Percentiles rank a stretch among this genome's conserved stretches.
Conservation (phyloP, 1,284 basidiomycete species). For the Thecaphora thlaspeos region DNA sequence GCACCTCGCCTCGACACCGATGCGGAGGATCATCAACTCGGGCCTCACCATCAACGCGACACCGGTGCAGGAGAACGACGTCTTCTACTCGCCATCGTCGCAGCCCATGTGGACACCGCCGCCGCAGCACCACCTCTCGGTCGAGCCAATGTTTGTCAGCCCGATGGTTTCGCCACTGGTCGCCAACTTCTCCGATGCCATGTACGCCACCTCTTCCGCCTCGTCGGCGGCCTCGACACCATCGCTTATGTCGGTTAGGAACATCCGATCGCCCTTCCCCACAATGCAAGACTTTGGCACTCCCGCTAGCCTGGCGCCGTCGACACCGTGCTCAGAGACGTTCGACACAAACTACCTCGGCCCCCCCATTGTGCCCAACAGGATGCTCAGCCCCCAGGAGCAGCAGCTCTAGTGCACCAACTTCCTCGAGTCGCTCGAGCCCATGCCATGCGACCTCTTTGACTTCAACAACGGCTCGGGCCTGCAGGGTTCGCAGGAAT, state of each 20-base stretch:
- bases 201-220: constrained; percentile 16
- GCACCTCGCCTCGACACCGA: constrained; percentile 26
- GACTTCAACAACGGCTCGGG: constrained; percentile 22
- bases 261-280: constrained; percentile 26
- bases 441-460: constrained; percentile 26
- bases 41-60: constrained; percentile 37
- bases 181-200: constrained; percentile 23
- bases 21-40: constrained; percentile 39
- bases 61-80: constrained; percentile 30
- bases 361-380: constrained; percentile 30
- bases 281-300: constrained; percentile 36
- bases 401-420: constrained; percentile 38
- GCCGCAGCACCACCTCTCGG: constrained; percentile 16
- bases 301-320: constrained; percentile 32
- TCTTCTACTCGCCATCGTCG: constrained; percentile 34
- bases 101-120: constrained; percentile 33
- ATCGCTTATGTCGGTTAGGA: constrained; percentile 20
- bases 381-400: constrained; percentile 25
- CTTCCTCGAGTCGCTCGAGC: constrained; percentile 36
- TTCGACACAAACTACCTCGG: constrained; percentile 37
- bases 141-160: constrained; percentile 28
- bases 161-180: constrained; percentile 14
- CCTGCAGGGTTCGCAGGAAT: too few species aligned
- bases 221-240: constrained; percentile 36
- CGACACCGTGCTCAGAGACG: constrained; percentile 29